phyloP scores from a whole-genome alignment of 352 stramenopile genomes.

The Hyaloperonospora brassicae region DNA sequence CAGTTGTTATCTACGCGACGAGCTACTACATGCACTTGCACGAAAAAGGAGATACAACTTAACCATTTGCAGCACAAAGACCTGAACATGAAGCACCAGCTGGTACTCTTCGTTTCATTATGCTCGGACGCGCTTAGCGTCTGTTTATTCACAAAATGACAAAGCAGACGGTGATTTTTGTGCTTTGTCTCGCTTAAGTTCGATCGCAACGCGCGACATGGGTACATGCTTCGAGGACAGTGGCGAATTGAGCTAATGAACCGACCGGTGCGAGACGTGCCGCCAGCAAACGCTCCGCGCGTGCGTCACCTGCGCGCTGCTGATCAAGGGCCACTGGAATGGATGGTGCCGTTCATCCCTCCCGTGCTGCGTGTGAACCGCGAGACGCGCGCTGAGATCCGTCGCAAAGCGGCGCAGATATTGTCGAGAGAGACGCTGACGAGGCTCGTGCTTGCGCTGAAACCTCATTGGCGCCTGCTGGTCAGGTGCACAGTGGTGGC shows the following conservation, averaged over 20 bases:
- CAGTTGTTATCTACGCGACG: too few species aligned
- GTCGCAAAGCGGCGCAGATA: constrained; percentile 24
- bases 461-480: constrained; percentile 22
- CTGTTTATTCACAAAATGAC: too few species aligned
- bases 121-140: too few species aligned
- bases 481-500: constrained; percentile 12
- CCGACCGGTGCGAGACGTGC: constrained; percentile 9
- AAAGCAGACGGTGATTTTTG: too few species aligned
- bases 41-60: too few species aligned
- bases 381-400: constrained; percentile 49
- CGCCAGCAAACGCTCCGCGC: constrained; percentile 8
- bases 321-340: constrained; percentile 46
- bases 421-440: constrained; percentile 30
- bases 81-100: too few species aligned
- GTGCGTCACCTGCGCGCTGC: constrained; percentile 7
- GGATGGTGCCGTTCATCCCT: constrained; percentile 77
- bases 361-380: constrained; percentile 72
- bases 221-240: neutral
- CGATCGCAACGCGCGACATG: neutral
- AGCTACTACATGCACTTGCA: too few species aligned
- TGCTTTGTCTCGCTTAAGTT: neutral
- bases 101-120: too few species aligned
- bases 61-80: too few species aligned
- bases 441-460: constrained; percentile 11
- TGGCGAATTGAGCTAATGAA: constrained; percentile 1